Evolutionary conservation across 1,139 yeast species (phyloP).

Genomic region (Oligophagozyma castellii): DNA sequence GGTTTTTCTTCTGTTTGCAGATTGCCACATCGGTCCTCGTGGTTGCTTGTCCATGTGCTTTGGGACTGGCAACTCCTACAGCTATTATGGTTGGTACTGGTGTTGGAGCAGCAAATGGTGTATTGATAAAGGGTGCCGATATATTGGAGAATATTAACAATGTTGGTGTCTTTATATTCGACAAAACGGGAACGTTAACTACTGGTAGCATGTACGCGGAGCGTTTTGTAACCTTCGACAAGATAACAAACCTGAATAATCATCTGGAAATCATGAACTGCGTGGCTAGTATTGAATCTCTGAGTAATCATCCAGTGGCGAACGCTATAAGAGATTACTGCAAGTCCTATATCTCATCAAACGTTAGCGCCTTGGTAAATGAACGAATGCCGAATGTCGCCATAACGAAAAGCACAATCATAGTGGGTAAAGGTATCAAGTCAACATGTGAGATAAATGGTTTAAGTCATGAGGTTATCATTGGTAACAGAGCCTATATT

Average conservation of each 20-base stretch:
- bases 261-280: constrained; percentile 7
- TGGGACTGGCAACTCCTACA: constrained; percentile 94
- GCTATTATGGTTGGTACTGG: constrained; percentile 99
- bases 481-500: constrained; percentile 48
- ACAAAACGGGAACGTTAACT: constrained; percentile 93
- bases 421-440: constrained; percentile 60
- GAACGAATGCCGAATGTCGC: too few species aligned
- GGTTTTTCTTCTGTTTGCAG: constrained; percentile 56
- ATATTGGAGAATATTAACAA: constrained; percentile 62
- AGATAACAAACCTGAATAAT: constrained; percentile 4
- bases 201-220: constrained; percentile 62
- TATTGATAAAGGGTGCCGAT: constrained; percentile 87
- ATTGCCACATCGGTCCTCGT: constrained; percentile 88
- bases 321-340: constrained; percentile 41
- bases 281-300: constrained; percentile 47
- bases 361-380: too few species aligned
- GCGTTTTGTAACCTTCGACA: constrained; percentile 8
- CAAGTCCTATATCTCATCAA: constrained; percentile 1
- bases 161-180: constrained; percentile 63
- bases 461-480: constrained; percentile 26
- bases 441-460: constrained; percentile 21
- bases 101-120: constrained; percentile 81
- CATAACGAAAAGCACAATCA: constrained; percentile 13
- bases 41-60: constrained; percentile 96
- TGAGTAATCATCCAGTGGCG: constrained; percentile 85